Conservation (phyloP, 2,329 filamentous ascomycete genomes). For the Pestalotiopsis sp. region DNA sequence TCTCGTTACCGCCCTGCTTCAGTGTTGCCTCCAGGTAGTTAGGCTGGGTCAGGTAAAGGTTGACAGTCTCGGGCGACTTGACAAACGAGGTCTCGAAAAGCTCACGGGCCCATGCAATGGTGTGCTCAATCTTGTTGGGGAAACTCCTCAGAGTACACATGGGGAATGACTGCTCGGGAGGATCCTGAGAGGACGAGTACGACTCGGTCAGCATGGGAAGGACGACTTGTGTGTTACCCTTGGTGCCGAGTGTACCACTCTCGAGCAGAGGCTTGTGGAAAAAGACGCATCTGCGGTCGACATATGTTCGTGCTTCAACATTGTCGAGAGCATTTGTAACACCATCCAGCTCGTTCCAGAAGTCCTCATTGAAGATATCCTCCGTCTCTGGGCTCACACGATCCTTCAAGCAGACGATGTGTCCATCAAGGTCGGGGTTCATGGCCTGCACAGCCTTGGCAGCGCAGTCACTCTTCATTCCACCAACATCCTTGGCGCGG, state of each 20-base stretch:
- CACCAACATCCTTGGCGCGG: slow-evolving; percentile 88
- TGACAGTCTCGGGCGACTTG: slow-evolving; percentile 90
- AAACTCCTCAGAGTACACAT: slow-evolving; percentile 98
- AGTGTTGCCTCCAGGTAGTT: slow-evolving; percentile 86
- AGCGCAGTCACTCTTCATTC: slow-evolving; percentile 95
- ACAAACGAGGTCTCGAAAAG: slow-evolving; percentile 94
- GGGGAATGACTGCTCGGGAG: slow-evolving; percentile 96
- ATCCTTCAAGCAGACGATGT: slow-evolving; percentile 85
- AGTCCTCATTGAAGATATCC: slow-evolving; percentile 89
- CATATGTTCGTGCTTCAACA: slow-evolving; percentile 93
- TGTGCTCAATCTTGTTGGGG: slow-evolving; percentile 98
- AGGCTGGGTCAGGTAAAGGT: slow-evolving; percentile 88
- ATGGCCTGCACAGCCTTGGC: slow-evolving; percentile 88
- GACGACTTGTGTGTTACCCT: slow-evolving; percentile 97
- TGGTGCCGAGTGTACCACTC: slow-evolving; percentile 97
- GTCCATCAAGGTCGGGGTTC: slow-evolving; percentile 89
- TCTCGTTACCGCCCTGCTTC: slow-evolving; percentile 94
- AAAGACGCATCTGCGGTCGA: slow-evolving; percentile 95
- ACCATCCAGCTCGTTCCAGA: slow-evolving; percentile 85
- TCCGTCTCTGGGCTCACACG: slow-evolving; percentile 92
- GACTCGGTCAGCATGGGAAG: slow-evolving; percentile 91
- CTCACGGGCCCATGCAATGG: slow-evolving; percentile 96
- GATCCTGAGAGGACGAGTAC: slow-evolving; percentile 96
- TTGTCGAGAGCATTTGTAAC: slow-evolving; percentile 98
- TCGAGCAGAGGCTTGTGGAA: slow-evolving; percentile 97